Evolutionary conservation across 2,329 filamentous ascomycete genomes (phyloP), one percentile per base, ranked within the genome.

Genomic region (Periconia sp.): DNA sequence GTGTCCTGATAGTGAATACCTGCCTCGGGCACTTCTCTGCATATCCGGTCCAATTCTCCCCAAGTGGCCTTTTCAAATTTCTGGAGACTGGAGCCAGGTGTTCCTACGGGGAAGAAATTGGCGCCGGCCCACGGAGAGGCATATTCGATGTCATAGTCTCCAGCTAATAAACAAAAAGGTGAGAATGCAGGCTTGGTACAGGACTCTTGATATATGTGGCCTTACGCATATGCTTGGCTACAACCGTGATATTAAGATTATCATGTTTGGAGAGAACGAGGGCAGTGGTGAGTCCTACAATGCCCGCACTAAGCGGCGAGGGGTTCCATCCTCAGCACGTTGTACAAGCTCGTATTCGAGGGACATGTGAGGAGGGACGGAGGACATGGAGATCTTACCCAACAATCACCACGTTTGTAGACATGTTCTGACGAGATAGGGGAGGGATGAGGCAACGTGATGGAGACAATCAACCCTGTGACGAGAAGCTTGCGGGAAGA

Each of bases 121-220:
- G 90, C 91, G 13, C 91, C 91, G 14, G 91, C 91, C 88, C 90
- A 95, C 1, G 91, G 91, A 15, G 90, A 94, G 3, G 91, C 88
- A 72, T 96, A 96, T 79, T 95, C 90, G 58, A 92, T 87, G 63
- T 95, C 89, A 73, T 93, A 95, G 77, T 96, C 92, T 23, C 92
- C 92, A 0, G 92, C 43, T 45, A 19, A n/a, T 19, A 31, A n/a
- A 13, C 6, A 18, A 3, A 11, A 14, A 37, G 11, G 33, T 37
- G 33, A 37, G 33, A 37, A 37, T 37, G 33, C 5, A 37, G 3
- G 11, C 15, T 37, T 5, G 13, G 5, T 11, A 37, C 5, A 31
- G 20, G 11, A 7, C 9, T 14, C 27, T 13, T 27, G 6, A 6
- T 7, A 19, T 44, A 23, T 6, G 42, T 8, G 42, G 19, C 20